phyloP scores from a whole-genome alignment of 1,284 basidiomycete genomes.

The Somion occarium region DNA sequence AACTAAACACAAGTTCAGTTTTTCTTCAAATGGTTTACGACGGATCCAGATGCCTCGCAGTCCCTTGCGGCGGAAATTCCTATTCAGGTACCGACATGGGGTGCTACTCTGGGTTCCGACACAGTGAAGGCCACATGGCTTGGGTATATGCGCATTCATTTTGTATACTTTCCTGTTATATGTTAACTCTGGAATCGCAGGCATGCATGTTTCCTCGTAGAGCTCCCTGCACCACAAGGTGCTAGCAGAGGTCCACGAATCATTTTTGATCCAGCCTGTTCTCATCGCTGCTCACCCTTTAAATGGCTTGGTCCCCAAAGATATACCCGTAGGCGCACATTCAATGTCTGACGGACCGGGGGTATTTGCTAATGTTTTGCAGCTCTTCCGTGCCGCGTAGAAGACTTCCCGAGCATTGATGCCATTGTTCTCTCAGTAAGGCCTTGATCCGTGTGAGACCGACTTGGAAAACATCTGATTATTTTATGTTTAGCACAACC shows the following conservation, averaged over 20 bases:
- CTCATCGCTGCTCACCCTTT: constrained; percentile 54
- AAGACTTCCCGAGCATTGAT: constrained; percentile 62
- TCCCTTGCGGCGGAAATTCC: constrained; percentile 13
- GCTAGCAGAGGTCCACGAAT: constrained; percentile 51
- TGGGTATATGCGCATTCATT: constrained; percentile 27
- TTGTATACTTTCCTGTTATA: not conserved
- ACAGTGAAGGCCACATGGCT: constrained; percentile 67
- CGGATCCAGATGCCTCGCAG: not conserved
- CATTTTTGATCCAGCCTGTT: constrained; percentile 73
- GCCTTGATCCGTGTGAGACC: not conserved
- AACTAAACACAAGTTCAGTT: not conserved
- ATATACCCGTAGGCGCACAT: constrained; percentile 41
- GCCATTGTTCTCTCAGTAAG: constrained; percentile 55
- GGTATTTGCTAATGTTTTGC: no score
- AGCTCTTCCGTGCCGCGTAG: constrained; percentile 53
- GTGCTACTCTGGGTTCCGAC: constrained; percentile 9
- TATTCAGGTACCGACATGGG: constrained; percentile 23
- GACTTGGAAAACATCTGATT: not conserved
- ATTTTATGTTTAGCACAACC: constrained; percentile 45
- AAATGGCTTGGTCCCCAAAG: constrained; percentile 53
- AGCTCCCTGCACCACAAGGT: constrained; percentile 45
- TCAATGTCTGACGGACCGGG: not conserved
- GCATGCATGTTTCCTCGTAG: constrained; percentile 70
- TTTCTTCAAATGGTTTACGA: not conserved
- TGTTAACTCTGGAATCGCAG: constrained; percentile 9